Evolutionary conservation across 2,329 filamentous ascomycete genomes (phyloP).

Genomic region (Sarocladiaceae sp.): DNA sequence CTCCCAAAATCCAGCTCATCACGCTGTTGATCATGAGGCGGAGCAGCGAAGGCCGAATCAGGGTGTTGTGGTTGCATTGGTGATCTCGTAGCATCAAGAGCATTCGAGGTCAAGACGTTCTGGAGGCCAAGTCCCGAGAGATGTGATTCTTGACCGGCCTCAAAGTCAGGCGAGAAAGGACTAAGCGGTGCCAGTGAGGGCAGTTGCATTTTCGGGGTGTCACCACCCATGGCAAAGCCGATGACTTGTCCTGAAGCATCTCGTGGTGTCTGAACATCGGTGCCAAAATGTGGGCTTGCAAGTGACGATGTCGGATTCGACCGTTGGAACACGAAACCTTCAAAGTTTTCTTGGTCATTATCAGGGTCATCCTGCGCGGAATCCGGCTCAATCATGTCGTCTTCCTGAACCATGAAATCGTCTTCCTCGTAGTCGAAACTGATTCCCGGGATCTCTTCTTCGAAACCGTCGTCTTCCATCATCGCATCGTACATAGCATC

Average conservation of each 20-base stretch:
- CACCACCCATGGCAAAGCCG: slow-evolving; percentile 48
- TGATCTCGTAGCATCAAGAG: slow-evolving; percentile 8
- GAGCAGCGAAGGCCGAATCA: neutral
- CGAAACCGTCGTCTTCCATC: slow-evolving; percentile 58
- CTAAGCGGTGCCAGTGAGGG: slow-evolving; percentile 5
- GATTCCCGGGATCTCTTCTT: slow-evolving; percentile 60
- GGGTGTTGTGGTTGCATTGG: slow-evolving; percentile 8
- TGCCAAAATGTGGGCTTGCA: slow-evolving; percentile 35
- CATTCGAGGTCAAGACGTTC: slow-evolving; percentile 20
- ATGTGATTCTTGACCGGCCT: slow-evolving; percentile 12
- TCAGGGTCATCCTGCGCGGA: slow-evolving; percentile 43
- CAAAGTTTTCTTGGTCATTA: slow-evolving; percentile 55
- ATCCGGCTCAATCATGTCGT: too few species aligned
- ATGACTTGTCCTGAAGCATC: slow-evolving; percentile 49
- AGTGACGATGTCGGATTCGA: slow-evolving; percentile 46
- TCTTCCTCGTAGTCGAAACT: slow-evolving; percentile 42
- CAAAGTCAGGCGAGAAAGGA: slow-evolving; percentile 6
- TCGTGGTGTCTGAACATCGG: slow-evolving; percentile 34
- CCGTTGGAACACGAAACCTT: slow-evolving; percentile 51
- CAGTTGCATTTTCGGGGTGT: slow-evolving; percentile 21
- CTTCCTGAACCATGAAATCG: slow-evolving; percentile 20
- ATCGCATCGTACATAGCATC: slow-evolving; percentile 55
- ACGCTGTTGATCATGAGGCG: slow-evolving; percentile 12
- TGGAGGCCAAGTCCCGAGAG: slow-evolving; percentile 39
- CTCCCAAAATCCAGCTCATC: slow-evolving; percentile 61